A percentile compares a stretch with the other conserved stretches of the same genome.
Conservation (phyloP, 106 monocot species). For the Vanilla planifolia region DNA sequence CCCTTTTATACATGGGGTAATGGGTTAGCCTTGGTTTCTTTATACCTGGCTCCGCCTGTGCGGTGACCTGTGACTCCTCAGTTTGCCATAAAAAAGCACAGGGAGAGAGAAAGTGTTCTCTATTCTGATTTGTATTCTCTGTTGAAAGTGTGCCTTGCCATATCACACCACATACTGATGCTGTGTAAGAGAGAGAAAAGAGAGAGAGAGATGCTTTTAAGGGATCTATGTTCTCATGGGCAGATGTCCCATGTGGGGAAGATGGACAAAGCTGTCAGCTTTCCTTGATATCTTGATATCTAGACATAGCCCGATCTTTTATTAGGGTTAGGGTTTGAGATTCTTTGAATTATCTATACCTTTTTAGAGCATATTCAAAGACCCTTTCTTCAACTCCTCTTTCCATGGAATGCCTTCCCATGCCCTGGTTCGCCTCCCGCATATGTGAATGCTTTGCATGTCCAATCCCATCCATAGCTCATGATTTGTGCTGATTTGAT, state of each 20-base stretch:
- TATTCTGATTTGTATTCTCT: not conserved
- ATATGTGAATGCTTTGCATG: too few species aligned
- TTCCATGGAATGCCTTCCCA: too few species aligned
- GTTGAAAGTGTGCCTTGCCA: not conserved
- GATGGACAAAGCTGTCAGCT: conserved; percentile 1
- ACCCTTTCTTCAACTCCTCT: too few species aligned
- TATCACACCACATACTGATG: not conserved
- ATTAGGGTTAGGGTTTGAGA: not conserved
- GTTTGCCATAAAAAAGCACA: not conserved
- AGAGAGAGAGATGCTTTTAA: not conserved
- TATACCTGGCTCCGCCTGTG: not conserved
- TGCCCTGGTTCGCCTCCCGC: too few species aligned
- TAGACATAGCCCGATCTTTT: not conserved
- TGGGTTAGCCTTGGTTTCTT: not conserved
- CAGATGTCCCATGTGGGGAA: conserved; percentile 3
- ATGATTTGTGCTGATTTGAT: too few species aligned
- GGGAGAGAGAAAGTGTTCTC: not conserved
- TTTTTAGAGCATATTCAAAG: not conserved
- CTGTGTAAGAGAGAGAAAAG: not conserved
- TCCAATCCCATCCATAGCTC: too few species aligned
- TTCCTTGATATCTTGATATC: not conserved
- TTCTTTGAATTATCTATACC: not conserved
- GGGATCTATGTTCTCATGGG: not conserved
- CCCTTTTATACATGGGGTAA: not conserved
- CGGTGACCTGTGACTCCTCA: not conserved